Evolutionary conservation across 495 filamentous ascomycete genomes (phyloP), one percentile per base, ranked within the genome.

Genomic region (Stereocaulon alpinum): DNA sequence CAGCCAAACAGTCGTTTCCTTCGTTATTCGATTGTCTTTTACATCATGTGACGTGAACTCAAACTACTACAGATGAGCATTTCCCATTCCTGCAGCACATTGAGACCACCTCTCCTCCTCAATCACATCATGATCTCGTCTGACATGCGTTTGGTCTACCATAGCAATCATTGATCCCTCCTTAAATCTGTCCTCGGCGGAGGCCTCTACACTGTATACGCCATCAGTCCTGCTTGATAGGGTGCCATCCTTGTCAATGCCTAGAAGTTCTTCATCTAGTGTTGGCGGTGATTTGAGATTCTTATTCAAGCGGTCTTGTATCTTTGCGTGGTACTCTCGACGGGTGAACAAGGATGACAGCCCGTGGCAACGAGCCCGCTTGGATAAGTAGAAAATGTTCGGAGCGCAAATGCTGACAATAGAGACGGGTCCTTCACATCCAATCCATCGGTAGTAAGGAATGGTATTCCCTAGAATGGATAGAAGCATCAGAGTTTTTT

Each of bases 381-480:
- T 11, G 27, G 30, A 9, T n/a, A 56, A 24, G 34, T 56, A 20
- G 41, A 27, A 30, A 9, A 56, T 56, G 30, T 56, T 45, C 30
- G 54, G 54, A 40, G 43, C 27, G 40, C 54, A 44, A n/a, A 56
- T 56, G 27, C 54, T 32, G 34, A 56, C 40, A 20, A 32, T 45
- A 1, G 54, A 56, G 22, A 56, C 24, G 12, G 40, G 11, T 4
- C 40, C 3, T 34, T 56, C 40, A 20, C 34, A 40, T n/a, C 7
- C 22, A 24, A 27, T 20, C 54, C 54, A 45, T n/a, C 20, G 29
- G 18, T 15, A 32, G 40, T 20, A 56, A 1, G 54, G 3, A 29
- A n/a, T 6, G 14, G 17, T n/a, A 18, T 44, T 14, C 40, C 40
- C 54, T 56, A 55, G n/a, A 9, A 37, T 2, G 34, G 15, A 9